phyloP scores from a whole-genome alignment of 2,329 filamentous ascomycete genomes.

The Neophaeococcomyces mojaviensis region DNA sequence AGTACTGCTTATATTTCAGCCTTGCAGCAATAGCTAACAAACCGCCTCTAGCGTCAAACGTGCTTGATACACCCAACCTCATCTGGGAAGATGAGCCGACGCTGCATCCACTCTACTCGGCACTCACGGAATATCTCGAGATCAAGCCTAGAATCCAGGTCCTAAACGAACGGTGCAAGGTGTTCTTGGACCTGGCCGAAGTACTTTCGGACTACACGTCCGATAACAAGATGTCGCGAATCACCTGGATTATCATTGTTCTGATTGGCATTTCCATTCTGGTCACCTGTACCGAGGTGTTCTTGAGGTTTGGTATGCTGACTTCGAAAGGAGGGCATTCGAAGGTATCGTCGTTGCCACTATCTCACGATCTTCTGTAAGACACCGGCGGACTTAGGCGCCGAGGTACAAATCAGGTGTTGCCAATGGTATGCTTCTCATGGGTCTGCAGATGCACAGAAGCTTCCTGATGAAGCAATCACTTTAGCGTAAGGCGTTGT shows the following conservation, averaged over 20 bases:
- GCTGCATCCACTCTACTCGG: conserved; percentile 85
- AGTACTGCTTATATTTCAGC: conserved; percentile 32
- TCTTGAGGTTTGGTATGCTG: conserved; percentile 74
- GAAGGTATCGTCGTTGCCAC: background rate
- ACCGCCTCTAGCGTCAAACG: conserved; percentile 66
- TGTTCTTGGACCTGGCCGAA: conserved; percentile 93
- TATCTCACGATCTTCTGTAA: conserved; percentile 6
- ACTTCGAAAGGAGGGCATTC: conserved; percentile 20
- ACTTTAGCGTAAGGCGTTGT: too few relatives aligned
- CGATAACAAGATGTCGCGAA: conserved; percentile 84
- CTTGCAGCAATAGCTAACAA: conserved; percentile 12
- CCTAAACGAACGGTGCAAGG: conserved; percentile 90
- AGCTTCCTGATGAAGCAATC: too few relatives aligned
- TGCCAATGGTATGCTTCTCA: background rate
- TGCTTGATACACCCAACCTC: conserved; percentile 92
- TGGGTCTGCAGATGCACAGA: background rate
- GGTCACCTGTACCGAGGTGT: conserved; percentile 84
- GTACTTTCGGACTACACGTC: conserved; percentile 88
- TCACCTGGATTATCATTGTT: conserved; percentile 94
- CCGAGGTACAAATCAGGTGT: background rate
- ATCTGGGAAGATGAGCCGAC: conserved; percentile 98
- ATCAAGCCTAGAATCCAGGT: conserved; percentile 95
- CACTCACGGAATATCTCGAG: conserved; percentile 93
- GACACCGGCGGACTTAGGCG: conserved; percentile 6
- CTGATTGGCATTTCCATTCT: conserved; percentile 85